Evolutionary conservation across 2,329 filamentous ascomycete species (phyloP), one percentile per base, ranked within the genome.

Genomic region (Hymenoscyphus infarciens): DNA sequence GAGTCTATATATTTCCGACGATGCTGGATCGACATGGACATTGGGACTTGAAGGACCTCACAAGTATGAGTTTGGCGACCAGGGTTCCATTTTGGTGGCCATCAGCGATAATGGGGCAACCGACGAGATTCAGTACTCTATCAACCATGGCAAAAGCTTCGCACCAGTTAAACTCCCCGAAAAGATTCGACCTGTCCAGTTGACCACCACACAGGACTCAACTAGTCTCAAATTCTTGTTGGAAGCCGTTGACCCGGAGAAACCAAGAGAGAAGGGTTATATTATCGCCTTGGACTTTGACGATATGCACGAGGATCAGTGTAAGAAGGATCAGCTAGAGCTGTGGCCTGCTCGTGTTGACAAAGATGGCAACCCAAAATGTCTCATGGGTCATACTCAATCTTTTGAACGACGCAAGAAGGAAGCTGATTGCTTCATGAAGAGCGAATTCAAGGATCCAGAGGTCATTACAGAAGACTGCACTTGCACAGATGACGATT

Each of bases 331-430:
- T 68, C 91, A 96, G 70, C 89, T 97, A 76, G 92, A 97, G 73
- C 83, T 88, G 60, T 99, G 95, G 95, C 86, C 86, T 67, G 95
- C 95, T 27, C 87, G 93, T 16, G 82, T 90, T 42, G 89, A 96
- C 72, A 84, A 89, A 33, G 84, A 97, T 25, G 89, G 89, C 35
- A 84, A 96, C 59, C 84, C 93, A 2, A 91, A 87, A 58, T 99
- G 95, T 75, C 81, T 99, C 68, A 98, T 99, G 94, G 95, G 95
- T 22, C 93, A 97, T 74, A 96, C 88, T 71, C 94, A 98, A 74
- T 91, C 85, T 66, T 99, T 90, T 76, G 83, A 81, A 61, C 87
- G 95, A 67, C 87, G 95, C 70, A 98, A 96, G 80, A 89, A 92
- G 74, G 84, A 91, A 69, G 89, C 90, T 19, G 86, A 96, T 64